Evolutionary conservation across 768 basidiomycete genomes (phyloP).

Genomic region (Tylopilus felleus): DNA sequence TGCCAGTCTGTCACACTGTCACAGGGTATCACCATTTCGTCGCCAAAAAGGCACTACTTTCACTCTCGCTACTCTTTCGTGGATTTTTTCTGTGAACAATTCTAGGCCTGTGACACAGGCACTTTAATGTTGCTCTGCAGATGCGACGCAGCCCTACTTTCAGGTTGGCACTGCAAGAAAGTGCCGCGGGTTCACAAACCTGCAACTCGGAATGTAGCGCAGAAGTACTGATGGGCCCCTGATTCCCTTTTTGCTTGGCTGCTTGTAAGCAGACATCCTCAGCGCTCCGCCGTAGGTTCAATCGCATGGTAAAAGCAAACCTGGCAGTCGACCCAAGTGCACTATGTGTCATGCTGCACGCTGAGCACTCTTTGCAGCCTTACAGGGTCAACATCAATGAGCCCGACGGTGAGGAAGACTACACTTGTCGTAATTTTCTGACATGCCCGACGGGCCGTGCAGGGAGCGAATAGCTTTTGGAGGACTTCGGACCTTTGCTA

Average conservation of each 20-base stretch:
- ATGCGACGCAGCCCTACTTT: neutral
- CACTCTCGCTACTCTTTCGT: too few relatives aligned
- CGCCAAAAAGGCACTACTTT: neutral
- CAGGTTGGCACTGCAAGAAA: too few relatives aligned
- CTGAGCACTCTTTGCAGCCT: neutral
- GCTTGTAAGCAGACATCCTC: too few relatives aligned
- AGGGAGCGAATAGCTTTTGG: neutral
- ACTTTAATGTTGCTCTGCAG: too few relatives aligned
- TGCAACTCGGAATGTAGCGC: neutral
- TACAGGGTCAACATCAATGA: neutral
- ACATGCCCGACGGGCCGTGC: neutral
- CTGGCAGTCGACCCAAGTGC: neutral
- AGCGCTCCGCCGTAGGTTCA: neutral
- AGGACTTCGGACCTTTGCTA: neutral
- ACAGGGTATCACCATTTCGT: neutral
- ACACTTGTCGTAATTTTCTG: neutral
- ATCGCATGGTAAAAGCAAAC: neutral
- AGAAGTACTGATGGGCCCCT: too few relatives aligned
- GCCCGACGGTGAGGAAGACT: neutral
- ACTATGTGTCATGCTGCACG: neutral
- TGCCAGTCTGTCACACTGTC: too few relatives aligned
- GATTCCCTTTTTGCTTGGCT: neutral
- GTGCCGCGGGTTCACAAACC: too few relatives aligned
- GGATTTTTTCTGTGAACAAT: too few relatives aligned
- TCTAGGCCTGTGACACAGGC: too few relatives aligned